Evolutionary conservation across 345 rosid genomes (phyloP), one percentile per base, ranked within the genome.

Genomic region (Raphanus raphanistrum): DNA sequence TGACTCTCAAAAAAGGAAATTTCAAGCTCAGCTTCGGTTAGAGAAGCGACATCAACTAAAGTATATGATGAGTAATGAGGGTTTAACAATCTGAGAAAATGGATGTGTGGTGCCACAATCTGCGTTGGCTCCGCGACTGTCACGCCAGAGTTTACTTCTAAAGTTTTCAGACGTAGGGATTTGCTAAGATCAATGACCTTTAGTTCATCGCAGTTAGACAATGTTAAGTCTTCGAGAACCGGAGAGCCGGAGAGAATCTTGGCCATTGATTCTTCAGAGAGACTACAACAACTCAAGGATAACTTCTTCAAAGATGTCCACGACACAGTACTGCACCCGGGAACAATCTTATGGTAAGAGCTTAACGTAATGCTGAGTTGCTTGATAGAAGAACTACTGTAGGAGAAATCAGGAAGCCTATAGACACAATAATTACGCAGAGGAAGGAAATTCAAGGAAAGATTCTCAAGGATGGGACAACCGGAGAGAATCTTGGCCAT

Each of bases 1-100:
- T 6, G 38, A 35, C 9, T 35, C 38, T 2, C 6, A 0, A 32
- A 13, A 43, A 11, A 25, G 50, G 2, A 2, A 38, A 66, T 55
- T 13, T 10, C 8, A 3, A 64, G 8, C 5, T 57, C 15, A 57
- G 72, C 78, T 66, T 75, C 72, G n/a, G n/a, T 5, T 57, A 75
- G 43, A 15, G 72, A 75, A 2, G 59, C 17, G 71, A 38, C 45
- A 58, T 58, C 63, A 4, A 26, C 32, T 0, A 58, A 58, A 58
- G 32, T 4, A 11, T 13, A 58, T 26, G 15, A 10, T 60, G 5
- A 59, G 15, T 26, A 26, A 1, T 13, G 21, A 15, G 4, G 25
- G 31, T 58, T 57, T 26, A 2, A 8, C 62, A 57, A 25, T 17
- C 11, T 17, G 59, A 16, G 28, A 58, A 0, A 58, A 58, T 58